Evolutionary conservation across 805 yeast genomes (phyloP).

Genomic region (Metschnikowia reukaufii): DNA sequence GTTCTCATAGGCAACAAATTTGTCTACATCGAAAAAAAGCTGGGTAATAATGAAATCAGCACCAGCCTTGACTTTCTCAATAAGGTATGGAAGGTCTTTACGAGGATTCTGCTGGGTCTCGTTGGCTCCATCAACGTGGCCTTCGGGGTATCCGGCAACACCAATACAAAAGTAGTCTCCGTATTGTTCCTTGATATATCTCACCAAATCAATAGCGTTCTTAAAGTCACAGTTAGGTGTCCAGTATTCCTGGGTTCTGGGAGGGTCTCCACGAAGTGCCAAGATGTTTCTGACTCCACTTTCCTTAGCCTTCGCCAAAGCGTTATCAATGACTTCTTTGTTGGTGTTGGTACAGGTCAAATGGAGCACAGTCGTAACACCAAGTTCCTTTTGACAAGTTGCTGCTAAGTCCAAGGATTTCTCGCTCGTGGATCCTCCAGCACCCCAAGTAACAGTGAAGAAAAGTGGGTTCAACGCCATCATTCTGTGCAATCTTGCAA

Average conservation of each 20-base stretch:
- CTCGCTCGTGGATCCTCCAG: slow-evolving; percentile 91
- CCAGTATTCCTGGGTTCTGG: slow-evolving; percentile 71
- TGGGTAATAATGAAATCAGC: slow-evolving; percentile 94
- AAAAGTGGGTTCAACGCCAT: slow-evolving; percentile 84
- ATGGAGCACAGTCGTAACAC: slow-evolving; percentile 90
- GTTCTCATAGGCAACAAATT: slow-evolving; percentile 66
- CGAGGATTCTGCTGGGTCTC: slow-evolving; percentile 59
- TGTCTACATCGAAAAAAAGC: slow-evolving; percentile 82
- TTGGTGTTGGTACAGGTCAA: slow-evolving; percentile 95
- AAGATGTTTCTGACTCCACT: slow-evolving; percentile 85
- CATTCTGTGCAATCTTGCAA: slow-evolving; percentile 87
- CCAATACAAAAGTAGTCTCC: slow-evolving; percentile 90
- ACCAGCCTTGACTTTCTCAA: slow-evolving; percentile 88
- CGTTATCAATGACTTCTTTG: slow-evolving; percentile 70
- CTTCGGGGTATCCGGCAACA: slow-evolving; percentile 98
- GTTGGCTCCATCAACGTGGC: slow-evolving; percentile 88
- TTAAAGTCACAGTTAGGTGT: slow-evolving; percentile 56
- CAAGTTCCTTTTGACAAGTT: slow-evolving; percentile 70
- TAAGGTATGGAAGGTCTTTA: slow-evolving; percentile 74
- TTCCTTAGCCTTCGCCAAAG: slow-evolving; percentile 66
- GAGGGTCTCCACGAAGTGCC: slow-evolving; percentile 96
- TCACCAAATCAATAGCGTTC: slow-evolving; percentile 84
- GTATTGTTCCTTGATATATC: slow-evolving; percentile 66
- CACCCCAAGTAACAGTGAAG: slow-evolving; percentile 97
- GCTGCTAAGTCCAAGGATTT: slow-evolving; percentile 83